These are phyloP conservation scores for Penicillium sp. DNA, from an alignment of 2,329 filamentous ascomycete species.

Conservation along the genomic window DNA sequence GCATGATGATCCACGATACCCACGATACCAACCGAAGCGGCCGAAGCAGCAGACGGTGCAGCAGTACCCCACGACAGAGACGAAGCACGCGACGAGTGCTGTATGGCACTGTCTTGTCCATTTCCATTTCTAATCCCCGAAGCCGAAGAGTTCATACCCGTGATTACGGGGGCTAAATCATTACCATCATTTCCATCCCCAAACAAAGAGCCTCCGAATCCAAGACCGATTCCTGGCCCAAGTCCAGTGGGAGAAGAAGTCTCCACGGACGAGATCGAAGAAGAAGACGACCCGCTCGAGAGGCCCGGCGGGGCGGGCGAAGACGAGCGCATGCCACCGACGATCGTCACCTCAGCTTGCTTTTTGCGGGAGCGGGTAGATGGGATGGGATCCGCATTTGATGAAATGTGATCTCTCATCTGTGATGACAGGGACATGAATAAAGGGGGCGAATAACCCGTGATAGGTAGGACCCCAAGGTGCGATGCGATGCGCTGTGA, in stretches of 20 bases:
- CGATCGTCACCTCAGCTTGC: constrained; percentile 10
- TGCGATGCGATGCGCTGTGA: not conserved
- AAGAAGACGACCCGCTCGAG: constrained; percentile 31
- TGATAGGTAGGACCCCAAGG: not conserved
- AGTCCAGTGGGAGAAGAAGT: constrained; percentile 17
- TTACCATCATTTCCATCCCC: constrained; percentile 13
- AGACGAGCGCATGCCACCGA: constrained; percentile 13
- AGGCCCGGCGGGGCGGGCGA: constrained; percentile 31
- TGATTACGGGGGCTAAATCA: constrained; percentile 7
- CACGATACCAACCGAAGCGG: not conserved
- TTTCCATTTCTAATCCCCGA: not conserved
- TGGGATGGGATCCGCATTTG: not conserved
- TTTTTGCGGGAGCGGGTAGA: constrained; percentile 6
- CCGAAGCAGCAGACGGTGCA: constrained; percentile 10
- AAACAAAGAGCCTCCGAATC: not conserved
- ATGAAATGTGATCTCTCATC: not conserved
- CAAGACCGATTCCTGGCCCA: constrained; percentile 20
- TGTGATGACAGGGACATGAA: not conserved
- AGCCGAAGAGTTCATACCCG: not conserved
- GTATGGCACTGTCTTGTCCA: not conserved
- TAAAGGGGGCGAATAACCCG: not conserved
- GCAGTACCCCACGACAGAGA: constrained; percentile 27
- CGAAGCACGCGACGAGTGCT: constrained; percentile 13
- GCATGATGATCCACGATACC: not conserved
- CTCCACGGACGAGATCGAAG: constrained; percentile 32